A percentile compares a stretch with the other conserved stretches of the same genome.
These are phyloP conservation scores for Solanum hybrid DNA, from an alignment of 305 asterid genomes.

Conservation along the genomic window DNA sequence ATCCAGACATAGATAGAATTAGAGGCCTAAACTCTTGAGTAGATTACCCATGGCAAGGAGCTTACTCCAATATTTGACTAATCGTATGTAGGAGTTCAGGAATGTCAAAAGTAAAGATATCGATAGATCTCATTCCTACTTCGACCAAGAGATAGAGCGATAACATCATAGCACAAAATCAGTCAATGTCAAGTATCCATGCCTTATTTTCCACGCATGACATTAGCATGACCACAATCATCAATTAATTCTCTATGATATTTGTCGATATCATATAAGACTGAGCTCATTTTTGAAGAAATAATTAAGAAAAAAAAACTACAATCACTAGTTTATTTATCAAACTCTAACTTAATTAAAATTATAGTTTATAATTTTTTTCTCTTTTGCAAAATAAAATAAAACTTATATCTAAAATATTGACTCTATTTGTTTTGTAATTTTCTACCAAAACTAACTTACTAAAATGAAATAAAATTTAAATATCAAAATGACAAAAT, in stretches of 20 bases:
- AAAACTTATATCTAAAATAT: background rate
- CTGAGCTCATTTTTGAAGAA: background rate
- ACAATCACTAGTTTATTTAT: background rate
- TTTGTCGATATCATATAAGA: background rate
- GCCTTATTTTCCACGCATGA: background rate
- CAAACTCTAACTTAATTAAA: background rate
- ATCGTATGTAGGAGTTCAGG: background rate
- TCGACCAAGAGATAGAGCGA: background rate
- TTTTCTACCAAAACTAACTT: background rate
- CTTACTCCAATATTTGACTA: background rate
- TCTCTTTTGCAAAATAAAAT: background rate
- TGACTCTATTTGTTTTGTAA: background rate
- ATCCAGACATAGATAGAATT: background rate
- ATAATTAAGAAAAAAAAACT: background rate
- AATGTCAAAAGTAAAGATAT: background rate
- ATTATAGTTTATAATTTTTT: background rate
- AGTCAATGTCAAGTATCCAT: background rate
- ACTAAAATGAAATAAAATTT: background rate
- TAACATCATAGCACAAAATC: background rate
- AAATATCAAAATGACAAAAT: background rate
- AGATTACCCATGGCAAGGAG: background rate
- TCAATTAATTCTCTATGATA: too few species aligned
- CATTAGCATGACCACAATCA: background rate
- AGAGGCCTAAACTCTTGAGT: background rate
- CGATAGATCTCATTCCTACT: background rate